Conservation (phyloP, 2,329 filamentous ascomycete species). For the Colletotrichum sp. region DNA sequence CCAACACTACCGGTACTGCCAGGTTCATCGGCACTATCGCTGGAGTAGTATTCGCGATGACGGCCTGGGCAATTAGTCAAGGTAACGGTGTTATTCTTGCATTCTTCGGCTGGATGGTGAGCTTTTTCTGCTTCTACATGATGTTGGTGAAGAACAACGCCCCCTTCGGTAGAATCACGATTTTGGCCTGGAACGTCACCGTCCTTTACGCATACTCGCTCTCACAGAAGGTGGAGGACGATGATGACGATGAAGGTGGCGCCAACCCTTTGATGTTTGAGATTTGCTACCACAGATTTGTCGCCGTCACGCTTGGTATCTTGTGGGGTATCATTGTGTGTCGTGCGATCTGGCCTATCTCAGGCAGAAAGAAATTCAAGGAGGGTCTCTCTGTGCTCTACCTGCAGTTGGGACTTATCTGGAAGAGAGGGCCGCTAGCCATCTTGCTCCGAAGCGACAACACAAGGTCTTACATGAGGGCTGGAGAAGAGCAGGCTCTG, state of each 20-base stretch:
- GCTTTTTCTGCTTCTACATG: constrained; percentile 86
- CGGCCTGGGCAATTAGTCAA: constrained; percentile 78
- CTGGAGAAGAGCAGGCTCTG: constrained; percentile 86
- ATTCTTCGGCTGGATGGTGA: constrained; percentile 81
- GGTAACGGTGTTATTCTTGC: constrained; percentile 80
- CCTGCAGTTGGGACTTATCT: constrained; percentile 93
- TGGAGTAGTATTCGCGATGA: constrained; percentile 76
- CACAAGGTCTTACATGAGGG: constrained; percentile 76
- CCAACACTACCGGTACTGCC: constrained; percentile 89
- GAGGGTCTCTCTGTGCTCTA: constrained; percentile 90
- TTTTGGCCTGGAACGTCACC: constrained; percentile 95
- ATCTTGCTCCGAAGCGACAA: constrained; percentile 67
- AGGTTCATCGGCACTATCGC: constrained; percentile 87
- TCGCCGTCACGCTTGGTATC: constrained; percentile 85
- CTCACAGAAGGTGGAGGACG: constrained; percentile 77
- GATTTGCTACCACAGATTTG: constrained; percentile 86
- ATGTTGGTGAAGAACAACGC: constrained; percentile 85
- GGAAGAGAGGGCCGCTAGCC: constrained; percentile 90
- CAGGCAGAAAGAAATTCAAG: constrained; percentile 85
- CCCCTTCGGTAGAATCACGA: constrained; percentile 89
- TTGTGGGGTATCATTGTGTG: constrained; percentile 93
- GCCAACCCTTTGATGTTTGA: constrained; percentile 83
- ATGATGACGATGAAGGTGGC: constrained; percentile 89
- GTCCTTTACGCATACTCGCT: constrained; percentile 94
- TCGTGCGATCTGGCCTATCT: constrained; percentile 91